Base-by-base conservation (phyloP, 148 eudicot genomes). In the Vaccinium corymbosum region DNA sequence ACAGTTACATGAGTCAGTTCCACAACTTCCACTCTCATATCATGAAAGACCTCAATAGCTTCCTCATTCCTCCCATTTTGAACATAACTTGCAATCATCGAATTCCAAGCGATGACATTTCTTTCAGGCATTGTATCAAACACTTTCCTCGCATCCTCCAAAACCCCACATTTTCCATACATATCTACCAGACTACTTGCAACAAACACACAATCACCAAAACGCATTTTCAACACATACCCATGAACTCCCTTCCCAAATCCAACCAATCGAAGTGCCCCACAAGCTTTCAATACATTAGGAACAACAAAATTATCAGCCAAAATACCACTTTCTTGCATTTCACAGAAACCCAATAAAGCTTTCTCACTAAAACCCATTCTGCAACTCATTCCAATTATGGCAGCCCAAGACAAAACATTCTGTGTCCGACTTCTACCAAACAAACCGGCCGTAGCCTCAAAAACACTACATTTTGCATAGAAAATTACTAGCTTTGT, bases 81-180 rank as follows among this genome's bases (percentile, higher is more conserved):
- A 35, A 88, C 89, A 83, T 85, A 92, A 48, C 94, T 88, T 61
- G 81, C 88, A 73, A 90, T 90, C 90, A 92, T 84, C 0, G 93
- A 88, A 85, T 92, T 92, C 91, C 94, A 87, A 49, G 86, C 87
- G 3, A 92, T 90, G 14, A 77, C 86, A 83, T 90, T 92, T 82
- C 86, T 92, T n/a, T 88, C 90, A 52, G 73, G 0, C 92, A 92
- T 90, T 48, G 76, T 48, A 87, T 89, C 90, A 80, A 92, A 90
- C 82, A 86, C 87, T 83, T 71, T 83, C 64, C 87, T 61, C 35
- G 90, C 91, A 86, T 89, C 89, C 22, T 77, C 83, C 72, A 88
- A 38, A 56, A 83, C 76, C 64, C 91, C 91, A 89, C 94, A 92
- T 87, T 92, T 92, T 1, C 93, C 92, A 86, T 92, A 92, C 94